Base-by-base conservation (phyloP, 2,329 filamentous ascomycete species). In the Aspergillus intermedius region DNA sequence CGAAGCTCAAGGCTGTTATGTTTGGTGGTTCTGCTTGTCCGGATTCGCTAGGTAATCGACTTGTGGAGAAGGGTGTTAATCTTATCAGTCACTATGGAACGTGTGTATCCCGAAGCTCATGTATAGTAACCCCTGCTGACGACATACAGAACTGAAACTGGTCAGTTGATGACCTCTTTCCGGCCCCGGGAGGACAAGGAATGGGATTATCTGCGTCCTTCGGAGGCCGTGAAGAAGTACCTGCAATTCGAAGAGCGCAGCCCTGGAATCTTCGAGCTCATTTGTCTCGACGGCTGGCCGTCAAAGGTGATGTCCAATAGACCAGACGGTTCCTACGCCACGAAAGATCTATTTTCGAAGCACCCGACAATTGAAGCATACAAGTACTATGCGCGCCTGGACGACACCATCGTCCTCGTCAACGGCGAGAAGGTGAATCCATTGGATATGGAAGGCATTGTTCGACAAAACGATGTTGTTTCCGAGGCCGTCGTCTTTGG, bases 131-230 rank as follows among this genome's bases (percentile, higher is more conserved):
- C 10, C 25, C 5, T 30, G 2, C 25, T 30, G 7, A 30, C 10
- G 25, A 12, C 25, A 30, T 12, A 40, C 13, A 78, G 74, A 2
- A 84, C 82, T 0, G 82, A 86, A 59, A 79, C 76, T 1, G 80
- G 81, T 5, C 76, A 81, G 56, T 62, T 84, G 12, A 82, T 83
- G 78, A 83, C 78, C 1, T 82, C 80, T 0, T 75, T 77, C 53
- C 70, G 81, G 8, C 69, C 74, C 0, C 59, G 61, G 2, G 74
- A 66, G 1, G 82, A 84, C 60, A 75, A 74, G 39, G 75, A 71
- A 3, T 86, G 82, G 82, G 78, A 82, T 56, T 85, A 82, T 52
- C 63, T 83, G n/a, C 68, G 75, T 2, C 67, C 72, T 0, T 60
- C 71, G 1, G 63, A 69, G 0, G 57, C 62, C 12, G 65, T 74